These are phyloP conservation scores for Teratosphaeria epicoccoides DNA, from an alignment of 2,329 filamentous ascomycete species.

Conservation along the genomic window DNA sequence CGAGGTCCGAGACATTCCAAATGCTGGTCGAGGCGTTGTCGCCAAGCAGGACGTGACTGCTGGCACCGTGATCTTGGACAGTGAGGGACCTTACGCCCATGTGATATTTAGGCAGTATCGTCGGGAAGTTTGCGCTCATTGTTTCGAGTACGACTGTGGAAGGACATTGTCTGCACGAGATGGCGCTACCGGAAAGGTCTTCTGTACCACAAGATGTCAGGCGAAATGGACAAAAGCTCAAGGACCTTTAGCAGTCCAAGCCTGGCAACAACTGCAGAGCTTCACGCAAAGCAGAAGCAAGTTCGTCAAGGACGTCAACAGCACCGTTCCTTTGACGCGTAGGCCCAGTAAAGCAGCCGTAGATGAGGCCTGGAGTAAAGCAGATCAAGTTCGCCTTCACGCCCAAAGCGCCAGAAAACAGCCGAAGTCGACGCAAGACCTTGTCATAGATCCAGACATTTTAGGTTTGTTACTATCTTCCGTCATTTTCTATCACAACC, in stretches of 20 bases:
- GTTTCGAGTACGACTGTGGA: constrained; percentile 37
- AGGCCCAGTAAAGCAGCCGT: constrained; percentile 14
- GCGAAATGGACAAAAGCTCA: constrained; percentile 24
- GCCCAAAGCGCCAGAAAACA: background rate
- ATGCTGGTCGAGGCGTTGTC: constrained; percentile 37
- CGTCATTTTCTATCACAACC: constrained; percentile 24
- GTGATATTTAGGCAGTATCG: constrained; percentile 37
- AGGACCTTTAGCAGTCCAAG: constrained; percentile 19
- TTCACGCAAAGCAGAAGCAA: constrained; percentile 15
- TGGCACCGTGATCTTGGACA: constrained; percentile 28
- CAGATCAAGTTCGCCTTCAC: constrained; percentile 2
- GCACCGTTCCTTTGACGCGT: background rate
- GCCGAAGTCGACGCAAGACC: background rate
- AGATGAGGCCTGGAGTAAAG: constrained; percentile 12
- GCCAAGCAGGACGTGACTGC: constrained; percentile 26
- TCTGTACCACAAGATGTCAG: constrained; percentile 31
- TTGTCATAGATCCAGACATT: constrained; percentile 25
- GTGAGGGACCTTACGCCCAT: constrained; percentile 28
- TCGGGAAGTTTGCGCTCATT: constrained; percentile 39
- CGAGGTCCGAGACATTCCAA: constrained; percentile 30
- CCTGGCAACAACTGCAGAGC: constrained; percentile 18
- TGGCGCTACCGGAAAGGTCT: constrained; percentile 30
- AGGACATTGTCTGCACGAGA: constrained; percentile 31
- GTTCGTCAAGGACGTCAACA: constrained; percentile 1
- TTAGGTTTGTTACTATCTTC: constrained; percentile 35